Evolutionary conservation across 73 alveolate species (phyloP).

Genomic region (Tetrahymena thermophila): DNA sequence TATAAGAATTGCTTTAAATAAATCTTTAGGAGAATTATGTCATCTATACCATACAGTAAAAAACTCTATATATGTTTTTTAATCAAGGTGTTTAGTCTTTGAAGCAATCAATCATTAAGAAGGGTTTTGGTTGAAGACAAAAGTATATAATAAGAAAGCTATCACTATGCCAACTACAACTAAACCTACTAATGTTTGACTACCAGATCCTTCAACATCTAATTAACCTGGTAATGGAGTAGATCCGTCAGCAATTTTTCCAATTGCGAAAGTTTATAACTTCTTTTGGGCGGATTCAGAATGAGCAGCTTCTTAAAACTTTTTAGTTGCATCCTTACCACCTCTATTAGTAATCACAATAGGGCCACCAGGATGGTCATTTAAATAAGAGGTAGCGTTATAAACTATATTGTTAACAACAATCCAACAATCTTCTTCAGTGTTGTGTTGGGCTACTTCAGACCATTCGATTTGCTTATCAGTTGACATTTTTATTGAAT

Average conservation of each 20-base stretch:
- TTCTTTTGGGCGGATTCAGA: neutral
- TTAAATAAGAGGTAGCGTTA: conserved; percentile 8
- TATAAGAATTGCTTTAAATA: neutral
- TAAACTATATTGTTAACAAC: conserved; percentile 14
- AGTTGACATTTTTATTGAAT: neutral
- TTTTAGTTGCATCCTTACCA: conserved; percentile 35
- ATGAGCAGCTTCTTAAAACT: conserved; percentile 21
- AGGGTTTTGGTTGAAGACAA: neutral
- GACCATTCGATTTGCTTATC: neutral
- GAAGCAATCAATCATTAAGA: neutral
- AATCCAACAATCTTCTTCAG: conserved; percentile 23
- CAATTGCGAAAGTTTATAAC: neutral
- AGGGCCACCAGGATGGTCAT: conserved; percentile 39
- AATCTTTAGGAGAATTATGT: neutral
- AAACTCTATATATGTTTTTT: too few species aligned
- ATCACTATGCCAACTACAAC: neutral
- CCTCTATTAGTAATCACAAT: conserved; percentile 10
- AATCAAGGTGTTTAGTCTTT: too few species aligned
- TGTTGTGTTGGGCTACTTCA: neutral
- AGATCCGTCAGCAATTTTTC: neutral
- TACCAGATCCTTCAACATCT: neutral
- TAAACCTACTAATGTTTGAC: neutral
- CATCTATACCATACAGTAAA: neutral
- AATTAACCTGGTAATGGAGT: neutral
- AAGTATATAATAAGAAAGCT: neutral